Evolutionary conservation across 2,329 filamentous ascomycete genomes (phyloP).

Genomic region (Ceratocystiopsis brevicomis): DNA sequence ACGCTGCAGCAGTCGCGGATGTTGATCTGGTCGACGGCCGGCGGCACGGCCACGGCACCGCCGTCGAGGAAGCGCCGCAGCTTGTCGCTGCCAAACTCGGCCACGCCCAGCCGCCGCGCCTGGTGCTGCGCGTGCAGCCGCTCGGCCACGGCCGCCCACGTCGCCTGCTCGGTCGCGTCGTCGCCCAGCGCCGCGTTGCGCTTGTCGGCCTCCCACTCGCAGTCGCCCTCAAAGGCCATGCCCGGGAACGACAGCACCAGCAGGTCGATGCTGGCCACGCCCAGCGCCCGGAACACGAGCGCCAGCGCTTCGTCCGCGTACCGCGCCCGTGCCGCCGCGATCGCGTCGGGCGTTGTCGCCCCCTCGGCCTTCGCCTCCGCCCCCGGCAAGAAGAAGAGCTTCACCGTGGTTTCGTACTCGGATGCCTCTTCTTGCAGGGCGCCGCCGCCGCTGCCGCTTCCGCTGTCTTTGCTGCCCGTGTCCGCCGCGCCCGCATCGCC

Average conservation of each 20-base stretch:
- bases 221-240: conserved; percentile 82
- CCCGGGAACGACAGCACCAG: conserved; percentile 87
- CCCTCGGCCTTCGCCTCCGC: conserved; percentile 26
- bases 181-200: conserved; percentile 41
- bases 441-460: conserved; percentile 18
- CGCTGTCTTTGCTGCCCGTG: neutral
- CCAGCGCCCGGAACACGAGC: conserved; percentile 63
- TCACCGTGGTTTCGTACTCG: conserved; percentile 88
- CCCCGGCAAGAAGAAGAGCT: conserved; percentile 76
- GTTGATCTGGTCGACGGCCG: conserved; percentile 88
- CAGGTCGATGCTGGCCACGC: conserved; percentile 59
- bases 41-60: conserved; percentile 47
- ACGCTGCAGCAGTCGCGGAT: conserved; percentile 91
- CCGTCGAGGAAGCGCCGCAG: conserved; percentile 49
- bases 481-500: neutral
- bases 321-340: conserved; percentile 41
- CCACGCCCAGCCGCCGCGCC: conserved; percentile 60
- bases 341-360: conserved; percentile 36
- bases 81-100: conserved; percentile 79
- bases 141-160: conserved; percentile 54
- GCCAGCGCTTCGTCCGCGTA: conserved; percentile 64
- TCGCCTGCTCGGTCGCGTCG: conserved; percentile 46
- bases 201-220: conserved; percentile 57
- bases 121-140: conserved; percentile 49
- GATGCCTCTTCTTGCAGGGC: conserved; percentile 62